Base-by-base conservation (phyloP, 116 monocot genomes). In the Phalaenopsis hybrid region DNA sequence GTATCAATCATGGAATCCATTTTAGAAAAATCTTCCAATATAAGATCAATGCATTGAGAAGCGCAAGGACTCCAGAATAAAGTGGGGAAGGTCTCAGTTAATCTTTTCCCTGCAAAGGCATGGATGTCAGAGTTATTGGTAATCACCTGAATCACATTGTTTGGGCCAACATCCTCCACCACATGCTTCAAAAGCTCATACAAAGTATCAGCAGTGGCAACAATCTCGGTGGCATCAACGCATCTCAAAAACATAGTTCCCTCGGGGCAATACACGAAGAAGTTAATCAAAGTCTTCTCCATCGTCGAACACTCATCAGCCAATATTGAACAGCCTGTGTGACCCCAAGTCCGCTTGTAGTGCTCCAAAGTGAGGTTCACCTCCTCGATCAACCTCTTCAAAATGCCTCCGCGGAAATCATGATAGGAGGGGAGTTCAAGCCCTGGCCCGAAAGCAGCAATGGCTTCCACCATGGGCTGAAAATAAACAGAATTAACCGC, bases 1-100 rank as follows among this genome's bases (percentile, higher is more conserved):
- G 91, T 69, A 33, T 82, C 81, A 61, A 51, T 83, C 74, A 92
- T 87, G 0, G 83, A 81, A 1, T 89, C 89, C 58, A 87, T 68
- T 81, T 92, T 94, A 37, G 50, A 80, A 33, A 99, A 84, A 85
- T 99, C 95, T 17, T 94, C 95, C 28, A 99, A 85, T 81, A 95
- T 92, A 12, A 37, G 85, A 46, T 95, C 95, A 16, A 99, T 83
- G 84, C 92, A 92, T 63, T 86, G 89, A 57, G 92, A 83, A 72
- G 95, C 85, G 76, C 99, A 99, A 0, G 92, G 89, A 0, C 86
- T 92, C 99, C 99, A 99, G 57, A 99, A 99, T 85, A 99, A 46
- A 8, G 92, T 91, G 4, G 99, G 95, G 78, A 87, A 99, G 63
- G 87, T 59, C n/a, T 95, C 95, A 0, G 78, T 81, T 74, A 99